A percentile compares a stretch with the other conserved stretches of the same genome.
Conservation (phyloP, 2,329 filamentous ascomycete species). For the Cyphellophora attinorum region DNA sequence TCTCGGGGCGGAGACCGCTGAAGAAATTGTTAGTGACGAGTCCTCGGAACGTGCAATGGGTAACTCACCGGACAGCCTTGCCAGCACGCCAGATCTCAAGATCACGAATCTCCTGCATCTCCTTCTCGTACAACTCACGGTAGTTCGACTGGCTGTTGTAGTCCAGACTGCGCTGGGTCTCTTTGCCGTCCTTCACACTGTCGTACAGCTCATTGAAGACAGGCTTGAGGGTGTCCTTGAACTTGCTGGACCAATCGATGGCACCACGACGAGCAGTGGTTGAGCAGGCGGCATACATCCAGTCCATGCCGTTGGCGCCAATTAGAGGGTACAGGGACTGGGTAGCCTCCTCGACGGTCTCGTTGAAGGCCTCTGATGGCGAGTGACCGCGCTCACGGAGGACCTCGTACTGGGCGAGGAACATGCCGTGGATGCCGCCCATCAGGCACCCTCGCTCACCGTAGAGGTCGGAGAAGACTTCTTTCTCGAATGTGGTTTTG, state of each 20-base stretch:
- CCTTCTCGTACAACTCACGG: constrained; percentile 91
- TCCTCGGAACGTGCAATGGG: constrained; percentile 1
- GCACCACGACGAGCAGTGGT: constrained; percentile 96
- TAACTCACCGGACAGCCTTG: constrained; percentile 78
- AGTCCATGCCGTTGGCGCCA: constrained; percentile 97
- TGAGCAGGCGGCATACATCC: constrained; percentile 99
- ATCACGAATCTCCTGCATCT: constrained; percentile 97
- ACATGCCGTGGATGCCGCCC: constrained; percentile 99
- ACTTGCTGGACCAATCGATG: constrained; percentile 94
- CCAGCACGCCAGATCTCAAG: constrained; percentile 99
- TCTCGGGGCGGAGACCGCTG: constrained; percentile 73
- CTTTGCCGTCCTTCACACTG: constrained; percentile 77
- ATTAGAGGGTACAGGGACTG: constrained; percentile 97
- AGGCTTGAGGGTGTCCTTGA: constrained; percentile 98
- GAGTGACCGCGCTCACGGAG: constrained; percentile 97
- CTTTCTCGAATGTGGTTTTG: constrained; percentile 99
- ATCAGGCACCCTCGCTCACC: constrained; percentile 99
- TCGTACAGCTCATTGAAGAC: constrained; percentile 97
- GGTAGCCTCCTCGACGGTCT: constrained; percentile 99
- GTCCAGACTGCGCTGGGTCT: constrained; percentile 93
- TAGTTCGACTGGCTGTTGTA: constrained; percentile 96
- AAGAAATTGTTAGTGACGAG: constrained; percentile 18
- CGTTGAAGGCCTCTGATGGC: constrained; percentile 98
- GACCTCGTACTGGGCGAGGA: constrained; percentile 99
- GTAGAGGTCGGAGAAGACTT: constrained; percentile 99